Percentiles rank a stretch among this genome's conserved stretches.
Evolutionary conservation across 2,329 filamentous ascomycete genomes (phyloP).

Genomic region (Hypomyces rosellus): DNA sequence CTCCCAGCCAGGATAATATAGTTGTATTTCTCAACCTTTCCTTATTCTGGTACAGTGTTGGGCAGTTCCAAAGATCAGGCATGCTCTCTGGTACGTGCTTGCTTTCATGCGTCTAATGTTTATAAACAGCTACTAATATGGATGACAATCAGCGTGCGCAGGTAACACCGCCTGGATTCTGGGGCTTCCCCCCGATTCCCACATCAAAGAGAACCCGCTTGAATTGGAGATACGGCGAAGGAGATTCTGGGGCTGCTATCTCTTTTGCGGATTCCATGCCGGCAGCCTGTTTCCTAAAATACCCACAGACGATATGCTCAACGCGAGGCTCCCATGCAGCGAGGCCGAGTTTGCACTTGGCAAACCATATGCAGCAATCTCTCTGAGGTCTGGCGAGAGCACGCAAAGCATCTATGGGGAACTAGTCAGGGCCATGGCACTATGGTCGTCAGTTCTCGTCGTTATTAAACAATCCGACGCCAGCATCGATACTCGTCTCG

Average conservation of each 20-base stretch:
- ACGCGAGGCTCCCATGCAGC: neutral
- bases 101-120: neutral
- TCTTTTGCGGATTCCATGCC: neutral
- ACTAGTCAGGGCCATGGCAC: constrained; percentile 1
- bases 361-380: neutral
- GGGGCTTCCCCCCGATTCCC: neutral
- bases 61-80: neutral
- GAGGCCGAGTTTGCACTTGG: neutral
- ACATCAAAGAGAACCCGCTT: neutral
- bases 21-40: constrained; percentile 1
- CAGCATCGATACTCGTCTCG: neutral
- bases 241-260: constrained; percentile 1
- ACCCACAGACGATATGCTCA: neutral
- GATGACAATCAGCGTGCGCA: neutral
- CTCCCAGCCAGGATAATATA: constrained; percentile 1
- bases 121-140: neutral
- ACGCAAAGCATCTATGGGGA: constrained; percentile 3
- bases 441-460: neutral
- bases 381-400: neutral
- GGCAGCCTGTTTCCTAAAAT: constrained; percentile 1
- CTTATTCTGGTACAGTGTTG: constrained; percentile 2
- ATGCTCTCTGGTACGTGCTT: neutral
- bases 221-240: constrained; percentile 1
- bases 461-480: neutral
- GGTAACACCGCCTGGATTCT: constrained; percentile 1